These are phyloP conservation scores for Megacollybia platyphylla DNA, from an alignment of 1,284 basidiomycete genomes.

Conservation along the genomic window DNA sequence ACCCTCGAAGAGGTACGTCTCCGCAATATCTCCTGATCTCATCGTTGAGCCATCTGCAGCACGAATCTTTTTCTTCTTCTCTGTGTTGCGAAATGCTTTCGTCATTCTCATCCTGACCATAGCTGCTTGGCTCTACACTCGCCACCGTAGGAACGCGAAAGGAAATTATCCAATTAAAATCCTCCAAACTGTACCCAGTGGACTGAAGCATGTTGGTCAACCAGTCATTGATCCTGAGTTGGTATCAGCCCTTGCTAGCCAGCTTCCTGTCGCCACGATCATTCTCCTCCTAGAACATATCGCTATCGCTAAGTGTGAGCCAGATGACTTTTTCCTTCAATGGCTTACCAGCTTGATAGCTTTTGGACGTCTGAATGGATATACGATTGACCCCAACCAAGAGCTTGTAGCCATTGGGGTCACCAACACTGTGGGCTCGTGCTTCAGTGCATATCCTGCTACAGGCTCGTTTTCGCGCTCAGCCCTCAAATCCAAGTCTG, in stretches of 20 bases:
- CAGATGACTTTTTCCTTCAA: neutral
- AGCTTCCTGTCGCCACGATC: conserved; percentile 89
- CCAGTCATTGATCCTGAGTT: conserved; percentile 59
- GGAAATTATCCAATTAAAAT: conserved; percentile 82
- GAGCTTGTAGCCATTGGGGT: conserved; percentile 97
- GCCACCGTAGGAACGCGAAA: conserved; percentile 39
- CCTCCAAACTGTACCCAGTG: conserved; percentile 72
- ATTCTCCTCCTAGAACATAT: conserved; percentile 95
- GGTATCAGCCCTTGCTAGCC: conserved; percentile 56
- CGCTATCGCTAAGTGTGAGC: conserved; percentile 81
- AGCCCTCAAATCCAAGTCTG: conserved; percentile 91
- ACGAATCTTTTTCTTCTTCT: conserved; percentile 83
- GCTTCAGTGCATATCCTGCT: conserved; percentile 89
- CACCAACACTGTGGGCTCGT: conserved; percentile 77
- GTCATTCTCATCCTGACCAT: conserved; percentile 79
- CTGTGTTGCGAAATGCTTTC: conserved; percentile 78
- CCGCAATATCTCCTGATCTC: neutral
- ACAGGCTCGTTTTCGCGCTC: conserved; percentile 98
- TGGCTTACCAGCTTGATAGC: conserved; percentile 30
- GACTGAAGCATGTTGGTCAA: conserved; percentile 66
- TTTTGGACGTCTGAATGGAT: conserved; percentile 91
- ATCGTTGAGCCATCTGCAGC: conserved; percentile 15
- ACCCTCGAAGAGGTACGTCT: conserved; percentile 51
- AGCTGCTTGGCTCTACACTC: conserved; percentile 74
- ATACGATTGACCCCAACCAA: conserved; percentile 97